These are phyloP conservation scores for Tetrahymena elliotti DNA, from an alignment of 73 alveolate genomes.

Conservation along the genomic window DNA sequence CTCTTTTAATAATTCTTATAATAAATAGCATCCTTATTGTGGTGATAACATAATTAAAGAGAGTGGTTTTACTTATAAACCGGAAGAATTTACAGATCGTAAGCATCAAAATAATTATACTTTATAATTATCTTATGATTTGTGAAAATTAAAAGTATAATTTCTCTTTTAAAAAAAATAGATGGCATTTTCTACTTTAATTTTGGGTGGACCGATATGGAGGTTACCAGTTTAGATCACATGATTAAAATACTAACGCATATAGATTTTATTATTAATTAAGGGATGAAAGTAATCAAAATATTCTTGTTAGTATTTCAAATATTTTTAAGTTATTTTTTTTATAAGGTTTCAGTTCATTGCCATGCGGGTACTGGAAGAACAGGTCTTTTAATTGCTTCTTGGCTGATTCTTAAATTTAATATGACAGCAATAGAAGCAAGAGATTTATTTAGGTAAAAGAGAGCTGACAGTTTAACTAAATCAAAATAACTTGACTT, in stretches of 20 bases:
- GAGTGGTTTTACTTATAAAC: conserved; percentile 54
- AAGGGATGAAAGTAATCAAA: conserved; percentile 35
- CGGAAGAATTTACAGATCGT: conserved; percentile 39
- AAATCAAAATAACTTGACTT: conserved; percentile 3
- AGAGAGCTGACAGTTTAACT: conserved; percentile 11
- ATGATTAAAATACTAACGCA: conserved; percentile 36
- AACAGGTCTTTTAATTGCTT: conserved; percentile 59
- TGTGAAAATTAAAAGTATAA: background rate
- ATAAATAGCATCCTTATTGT: conserved; percentile 53
- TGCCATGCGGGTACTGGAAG: conserved; percentile 75
- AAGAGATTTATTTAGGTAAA: conserved; percentile 33
- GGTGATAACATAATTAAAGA: conserved; percentile 47
- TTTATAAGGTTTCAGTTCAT: conserved; percentile 33
- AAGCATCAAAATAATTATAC: background rate
- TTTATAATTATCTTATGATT: background rate
- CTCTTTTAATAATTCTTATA: background rate
- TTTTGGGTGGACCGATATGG: conserved; percentile 69
- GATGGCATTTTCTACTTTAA: conserved; percentile 42
- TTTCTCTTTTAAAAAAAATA: background rate
- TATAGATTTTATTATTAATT: conserved; percentile 14
- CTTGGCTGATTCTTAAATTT: conserved; percentile 40
- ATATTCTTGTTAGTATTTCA: background rate
- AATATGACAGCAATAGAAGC: conserved; percentile 47
- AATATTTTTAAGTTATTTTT: background rate
- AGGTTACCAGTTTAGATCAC: conserved; percentile 31